A percentile compares a stretch with the other conserved stretches of the same genome.
Evolutionary conservation across 129 eudicot genomes (phyloP).

Genomic region (Solidago caesia): DNA sequence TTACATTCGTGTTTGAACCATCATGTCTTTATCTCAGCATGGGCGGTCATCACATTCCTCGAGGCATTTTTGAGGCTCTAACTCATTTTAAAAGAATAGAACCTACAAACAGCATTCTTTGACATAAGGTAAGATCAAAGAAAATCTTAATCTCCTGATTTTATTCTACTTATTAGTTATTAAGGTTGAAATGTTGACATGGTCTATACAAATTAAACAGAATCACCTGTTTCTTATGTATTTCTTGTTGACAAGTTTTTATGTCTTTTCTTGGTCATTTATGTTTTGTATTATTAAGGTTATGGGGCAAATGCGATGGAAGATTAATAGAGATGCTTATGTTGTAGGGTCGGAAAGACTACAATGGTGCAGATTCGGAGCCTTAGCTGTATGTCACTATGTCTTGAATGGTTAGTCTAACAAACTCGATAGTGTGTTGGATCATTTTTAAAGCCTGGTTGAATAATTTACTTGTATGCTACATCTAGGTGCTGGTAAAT

Average conservation of each 20-base stretch:
- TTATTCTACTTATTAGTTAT: background rate
- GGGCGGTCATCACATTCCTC: background rate
- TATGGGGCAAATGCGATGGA: no score
- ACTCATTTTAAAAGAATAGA: background rate
- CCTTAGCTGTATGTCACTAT: background rate
- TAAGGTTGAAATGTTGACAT: background rate
- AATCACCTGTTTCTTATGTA: background rate
- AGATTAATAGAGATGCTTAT: no score
- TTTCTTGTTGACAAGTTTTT: background rate
- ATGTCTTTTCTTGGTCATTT: no score
- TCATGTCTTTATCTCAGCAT: background rate
- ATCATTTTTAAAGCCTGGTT: background rate
- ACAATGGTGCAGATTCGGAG: background rate
- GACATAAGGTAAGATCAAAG: background rate
- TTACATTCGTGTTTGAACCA: background rate
- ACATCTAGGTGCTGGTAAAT: background rate
- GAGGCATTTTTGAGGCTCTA: background rate
- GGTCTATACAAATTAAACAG: background rate
- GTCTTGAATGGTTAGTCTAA: no score
- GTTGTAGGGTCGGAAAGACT: no score
- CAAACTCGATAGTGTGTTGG: no score
- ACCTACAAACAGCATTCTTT: background rate
- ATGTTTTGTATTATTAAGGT: no score
- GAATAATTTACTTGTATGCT: background rate
- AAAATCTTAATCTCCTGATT: background rate